Base-by-base conservation (phyloP, 805 yeast species). In the Ogataea philodendri region DNA sequence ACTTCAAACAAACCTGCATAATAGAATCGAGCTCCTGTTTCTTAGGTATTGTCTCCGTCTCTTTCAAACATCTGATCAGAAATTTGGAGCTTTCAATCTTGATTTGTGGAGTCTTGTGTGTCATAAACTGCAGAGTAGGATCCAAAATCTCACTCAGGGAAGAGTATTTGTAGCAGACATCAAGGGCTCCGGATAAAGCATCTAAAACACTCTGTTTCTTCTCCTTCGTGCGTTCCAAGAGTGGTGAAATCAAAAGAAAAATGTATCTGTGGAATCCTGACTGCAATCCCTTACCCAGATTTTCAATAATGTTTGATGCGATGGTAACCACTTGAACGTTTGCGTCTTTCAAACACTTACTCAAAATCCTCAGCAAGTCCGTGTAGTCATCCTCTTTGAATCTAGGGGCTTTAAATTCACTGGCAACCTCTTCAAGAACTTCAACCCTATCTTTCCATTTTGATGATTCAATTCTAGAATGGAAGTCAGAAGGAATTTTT, bases 391-490 rank as follows among this genome's bases (percentile, higher is more conserved):
- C 84, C 21, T 66, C 68, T 28, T 48, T 48, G 30, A 80, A 52
- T 45, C 71, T 80, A 28, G 80, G 66, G 2, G 76, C 76, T 27
- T 81, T 78, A 15, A 65, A 62, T 18, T 76, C 63, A 21, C 67
- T 70, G 20, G 58, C 45, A 3, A 74, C 69, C 44, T 78, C 88
- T 30, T 85, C 90, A 37, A 93, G 66, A 0, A 74, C 86, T 48
- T 85, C 96, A 39, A 84, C 87, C 44, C 98, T 71, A 34, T 89
- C 97, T 54, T 88, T 87, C 98, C 98, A 93, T 51, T 82, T 80
- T 0, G 78, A 43, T 2, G 89, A 79, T 1, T 67, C 56, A 20
- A 87, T 62, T 46, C 77, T 65, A 2, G 66, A 52, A 18, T 69
- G 51, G 38, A 87, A 73, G 48, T 81, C 81, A 3, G 62, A 50